Percentiles rank a stretch among this genome's conserved stretches.
Evolutionary conservation across 1,284 basidiomycete species (phyloP).

Genomic region (Blastosporella zonata): DNA sequence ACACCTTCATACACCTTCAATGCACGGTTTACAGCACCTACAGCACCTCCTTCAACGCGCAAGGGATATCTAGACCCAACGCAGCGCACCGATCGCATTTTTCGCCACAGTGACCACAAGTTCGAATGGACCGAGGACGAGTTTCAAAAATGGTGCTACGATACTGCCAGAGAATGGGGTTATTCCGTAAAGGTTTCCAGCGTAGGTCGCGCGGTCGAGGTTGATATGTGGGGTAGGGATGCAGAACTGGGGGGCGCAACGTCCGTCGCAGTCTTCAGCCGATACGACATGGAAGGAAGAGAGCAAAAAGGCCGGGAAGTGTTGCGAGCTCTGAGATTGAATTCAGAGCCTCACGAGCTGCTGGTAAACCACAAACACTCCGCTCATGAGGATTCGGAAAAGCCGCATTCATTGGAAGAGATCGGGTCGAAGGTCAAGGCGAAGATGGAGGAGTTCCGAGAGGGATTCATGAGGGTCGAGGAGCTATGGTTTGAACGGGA

Average conservation of each 20-base stretch:
- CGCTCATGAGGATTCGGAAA: constrained; percentile 45
- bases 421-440: constrained; percentile 52
- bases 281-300: constrained; percentile 39
- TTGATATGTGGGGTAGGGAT: constrained; percentile 70
- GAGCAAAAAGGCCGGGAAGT: constrained; percentile 33
- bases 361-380: constrained; percentile 49
- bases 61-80: constrained; percentile 74
- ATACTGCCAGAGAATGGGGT: constrained; percentile 69
- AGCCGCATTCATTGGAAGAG: constrained; percentile 39
- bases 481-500: constrained; percentile 71
- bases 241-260: constrained; percentile 63
- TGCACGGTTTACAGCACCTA: constrained; percentile 72
- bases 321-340: constrained; percentile 29
- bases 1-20: constrained; percentile 93
- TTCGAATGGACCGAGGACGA: constrained; percentile 90
- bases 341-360: constrained; percentile 43
- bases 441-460: constrained; percentile 51
- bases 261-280: constrained; percentile 69
- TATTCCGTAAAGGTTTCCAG: constrained; percentile 59
- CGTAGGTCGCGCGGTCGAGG: constrained; percentile 54
- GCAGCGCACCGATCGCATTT: constrained; percentile 67
- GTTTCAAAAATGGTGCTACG: constrained; percentile 70
- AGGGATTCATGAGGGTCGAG: constrained; percentile 49
- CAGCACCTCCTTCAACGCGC: constrained; percentile 40
- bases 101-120: constrained; percentile 86